phyloP scores from a whole-genome alignment of 805 yeast genomes.

The Yueomyces sinensis region DNA sequence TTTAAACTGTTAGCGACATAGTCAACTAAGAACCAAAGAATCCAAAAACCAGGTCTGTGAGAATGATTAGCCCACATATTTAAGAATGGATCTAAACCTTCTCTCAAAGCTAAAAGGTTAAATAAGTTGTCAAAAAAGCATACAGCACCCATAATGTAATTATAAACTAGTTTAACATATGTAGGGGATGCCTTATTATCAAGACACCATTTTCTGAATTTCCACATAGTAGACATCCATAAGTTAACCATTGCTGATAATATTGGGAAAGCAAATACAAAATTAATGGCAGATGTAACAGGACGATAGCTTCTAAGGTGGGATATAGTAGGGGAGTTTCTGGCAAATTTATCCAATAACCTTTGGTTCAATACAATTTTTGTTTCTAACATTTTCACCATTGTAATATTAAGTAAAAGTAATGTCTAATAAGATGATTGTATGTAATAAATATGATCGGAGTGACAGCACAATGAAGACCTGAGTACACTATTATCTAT shows the following conservation, averaged over 20 bases:
- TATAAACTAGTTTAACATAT: constrained; percentile 8
- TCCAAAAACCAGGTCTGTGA: constrained; percentile 18
- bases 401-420: too few species aligned
- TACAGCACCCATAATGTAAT: constrained; percentile 4
- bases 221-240: constrained; percentile 4
- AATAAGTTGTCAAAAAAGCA: constrained; percentile 14
- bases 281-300: constrained; percentile 7
- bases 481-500: too few species aligned
- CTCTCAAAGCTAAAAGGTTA: constrained; percentile 17
- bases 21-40: constrained; percentile 17
- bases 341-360: constrained; percentile 13
- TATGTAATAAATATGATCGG: too few species aligned
- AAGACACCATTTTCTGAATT: constrained; percentile 6
- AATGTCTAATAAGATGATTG: too few species aligned
- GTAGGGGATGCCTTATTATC: constrained; percentile 11
- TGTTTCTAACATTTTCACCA: neutral
- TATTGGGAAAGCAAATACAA: constrained; percentile 8
- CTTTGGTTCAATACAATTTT: constrained; percentile 15
- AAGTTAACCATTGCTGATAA: constrained; percentile 9
- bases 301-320: constrained; percentile 13
- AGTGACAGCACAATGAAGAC: too few species aligned
- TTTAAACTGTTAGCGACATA: constrained; percentile 21
- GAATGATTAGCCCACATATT: constrained; percentile 8
- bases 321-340: constrained; percentile 15
- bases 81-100: constrained; percentile 18